phyloP scores from a whole-genome alignment of 1,284 basidiomycete genomes.

The Ceratorhiza oryzae-sativae region DNA sequence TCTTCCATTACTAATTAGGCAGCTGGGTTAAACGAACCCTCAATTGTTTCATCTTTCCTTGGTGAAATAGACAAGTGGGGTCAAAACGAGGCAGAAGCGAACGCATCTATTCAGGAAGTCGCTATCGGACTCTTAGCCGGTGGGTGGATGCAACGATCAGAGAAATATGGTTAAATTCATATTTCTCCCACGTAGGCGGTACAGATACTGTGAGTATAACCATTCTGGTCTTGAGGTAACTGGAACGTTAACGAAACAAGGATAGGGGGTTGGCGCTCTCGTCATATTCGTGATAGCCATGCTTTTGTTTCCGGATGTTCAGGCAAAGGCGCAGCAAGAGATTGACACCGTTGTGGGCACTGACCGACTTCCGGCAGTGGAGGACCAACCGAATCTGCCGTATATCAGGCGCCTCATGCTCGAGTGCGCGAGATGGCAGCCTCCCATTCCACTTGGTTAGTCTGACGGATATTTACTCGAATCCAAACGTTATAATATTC shows the following conservation, averaged over 20 bases:
- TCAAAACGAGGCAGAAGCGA: constrained; percentile 1
- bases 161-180: not conserved
- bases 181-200: not conserved
- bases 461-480: not conserved
- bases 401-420: constrained; percentile 47
- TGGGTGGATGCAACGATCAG: not conserved
- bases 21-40: not conserved
- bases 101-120: not conserved
- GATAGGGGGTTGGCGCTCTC: constrained; percentile 4
- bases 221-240: not conserved
- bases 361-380: constrained; percentile 50
- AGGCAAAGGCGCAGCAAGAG: constrained; percentile 51
- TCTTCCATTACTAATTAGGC: not conserved
- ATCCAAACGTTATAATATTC: not conserved
- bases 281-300: constrained; percentile 46
- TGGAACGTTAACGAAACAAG: not conserved
- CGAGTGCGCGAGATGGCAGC: constrained; percentile 31
- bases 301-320: constrained; percentile 48
- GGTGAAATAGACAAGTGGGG: constrained; percentile 12
- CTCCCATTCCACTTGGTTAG: constrained; percentile 24
- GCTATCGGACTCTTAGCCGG: not conserved
- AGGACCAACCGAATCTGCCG: constrained; percentile 50
- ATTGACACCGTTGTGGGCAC: constrained; percentile 51
- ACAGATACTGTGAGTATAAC: constrained; percentile 14
- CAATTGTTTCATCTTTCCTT: constrained; percentile 2